A percentile compares a stretch with the other conserved stretches of the same genome.
Conservation (phyloP, 2,329 filamentous ascomycete genomes). For the Blumeria hordei region DNA sequence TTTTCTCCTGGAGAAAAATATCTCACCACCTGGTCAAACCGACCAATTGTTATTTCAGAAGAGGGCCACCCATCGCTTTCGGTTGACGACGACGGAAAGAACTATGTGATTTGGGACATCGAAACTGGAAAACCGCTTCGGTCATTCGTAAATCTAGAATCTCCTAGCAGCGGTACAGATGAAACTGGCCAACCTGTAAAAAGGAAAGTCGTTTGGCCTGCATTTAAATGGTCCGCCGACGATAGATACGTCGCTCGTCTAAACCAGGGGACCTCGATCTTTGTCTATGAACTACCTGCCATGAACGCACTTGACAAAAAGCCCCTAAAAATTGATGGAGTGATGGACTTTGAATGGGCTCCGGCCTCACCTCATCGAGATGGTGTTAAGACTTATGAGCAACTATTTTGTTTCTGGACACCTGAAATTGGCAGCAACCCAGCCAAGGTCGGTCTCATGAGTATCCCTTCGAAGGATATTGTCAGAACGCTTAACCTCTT, state of each 20-base stretch:
- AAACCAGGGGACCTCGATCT: conserved; percentile 70
- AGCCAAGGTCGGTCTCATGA: conserved; percentile 91
- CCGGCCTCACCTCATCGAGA: conserved; percentile 63
- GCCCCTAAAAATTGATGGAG: conserved; percentile 84
- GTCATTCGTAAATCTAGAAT: conserved; percentile 78
- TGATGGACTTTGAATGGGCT: conserved; percentile 96
- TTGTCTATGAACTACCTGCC: conserved; percentile 66
- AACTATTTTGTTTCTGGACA: conserved; percentile 96
- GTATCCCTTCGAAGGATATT: conserved; percentile 79
- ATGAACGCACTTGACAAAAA: conserved; percentile 84
- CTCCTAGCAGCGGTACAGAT: conserved; percentile 35
- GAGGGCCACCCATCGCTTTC: conserved; percentile 62
- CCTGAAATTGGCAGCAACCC: conserved; percentile 96
- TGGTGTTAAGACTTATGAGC: conserved; percentile 75
- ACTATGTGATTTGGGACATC: conserved; percentile 97
- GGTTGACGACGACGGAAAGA: conserved; percentile 91
- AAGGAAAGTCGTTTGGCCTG: conserved; percentile 92
- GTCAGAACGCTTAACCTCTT: conserved; percentile 90
- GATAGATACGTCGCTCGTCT: conserved; percentile 92
- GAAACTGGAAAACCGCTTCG: conserved; percentile 71
- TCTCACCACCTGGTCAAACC: conserved; percentile 87
- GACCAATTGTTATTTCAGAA: conserved; percentile 79
- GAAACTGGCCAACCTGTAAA: conserved; percentile 43
- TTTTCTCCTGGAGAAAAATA: conserved; percentile 90
- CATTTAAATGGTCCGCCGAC: conserved; percentile 97